Conservation (phyloP, 768 basidiomycete species). For the Fomitopsis pulvina region DNA sequence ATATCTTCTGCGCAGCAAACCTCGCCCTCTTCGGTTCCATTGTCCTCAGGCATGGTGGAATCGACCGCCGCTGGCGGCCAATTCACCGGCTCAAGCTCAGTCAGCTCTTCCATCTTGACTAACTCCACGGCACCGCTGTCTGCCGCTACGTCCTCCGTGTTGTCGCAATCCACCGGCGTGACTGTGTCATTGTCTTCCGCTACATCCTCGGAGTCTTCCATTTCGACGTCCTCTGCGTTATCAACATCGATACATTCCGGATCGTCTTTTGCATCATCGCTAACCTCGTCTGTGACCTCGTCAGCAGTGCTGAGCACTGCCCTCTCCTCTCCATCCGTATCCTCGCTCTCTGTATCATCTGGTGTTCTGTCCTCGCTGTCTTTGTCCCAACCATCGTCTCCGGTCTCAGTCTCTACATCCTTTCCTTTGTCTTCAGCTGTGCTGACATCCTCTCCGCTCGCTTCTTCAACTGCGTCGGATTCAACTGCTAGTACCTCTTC, state of each 20-base stretch:
- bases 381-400: not conserved
- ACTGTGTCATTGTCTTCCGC: conserved; percentile 14
- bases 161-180: not conserved
- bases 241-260: not conserved
- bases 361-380: not conserved
- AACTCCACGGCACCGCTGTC: not conserved
- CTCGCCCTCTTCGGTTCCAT: not conserved
- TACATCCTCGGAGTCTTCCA: not conserved
- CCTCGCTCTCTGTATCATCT: not conserved
- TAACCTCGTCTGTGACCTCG: conserved; percentile 1
- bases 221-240: conserved; percentile 6
- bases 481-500: not conserved
- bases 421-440: not conserved
- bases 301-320: not conserved
- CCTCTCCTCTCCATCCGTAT: not conserved
- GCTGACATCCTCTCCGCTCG: not conserved
- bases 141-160: not conserved
- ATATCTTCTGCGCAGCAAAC: not conserved
- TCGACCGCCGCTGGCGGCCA: not conserved
- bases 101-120: conserved; percentile 28
- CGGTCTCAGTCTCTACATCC: not conserved
- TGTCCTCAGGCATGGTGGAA: not conserved
- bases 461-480: not conserved
- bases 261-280: not conserved
- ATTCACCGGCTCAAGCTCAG: not conserved